Conservation (phyloP, 176 grass and related monocot species). For the Elaeis guineensis region DNA sequence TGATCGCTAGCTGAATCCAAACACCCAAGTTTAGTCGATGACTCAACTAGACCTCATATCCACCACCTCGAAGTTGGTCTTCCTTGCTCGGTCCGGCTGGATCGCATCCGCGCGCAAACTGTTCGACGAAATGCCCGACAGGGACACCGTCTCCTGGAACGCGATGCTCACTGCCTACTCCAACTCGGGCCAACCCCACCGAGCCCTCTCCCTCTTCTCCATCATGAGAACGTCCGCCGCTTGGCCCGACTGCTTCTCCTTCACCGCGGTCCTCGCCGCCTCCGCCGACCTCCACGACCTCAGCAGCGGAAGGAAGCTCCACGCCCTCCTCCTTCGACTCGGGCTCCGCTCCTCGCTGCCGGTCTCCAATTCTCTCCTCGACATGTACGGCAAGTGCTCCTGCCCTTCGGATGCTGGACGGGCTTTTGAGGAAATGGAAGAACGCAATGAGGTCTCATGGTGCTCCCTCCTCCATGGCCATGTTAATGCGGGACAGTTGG, state of each 20-base stretch:
- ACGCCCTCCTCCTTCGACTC: conserved; percentile 38
- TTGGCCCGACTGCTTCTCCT: conserved; percentile 37
- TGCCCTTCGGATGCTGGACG: conserved; percentile 22
- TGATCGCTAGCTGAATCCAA: no score
- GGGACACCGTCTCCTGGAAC: conserved; percentile 57
- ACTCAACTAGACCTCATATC: conserved; percentile 23
- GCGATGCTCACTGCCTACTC: conserved; percentile 63
- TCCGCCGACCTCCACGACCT: conserved; percentile 17
- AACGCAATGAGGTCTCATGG: conserved; percentile 47
- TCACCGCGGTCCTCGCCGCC: conserved; percentile 39
- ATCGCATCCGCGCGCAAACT: conserved; percentile 31
- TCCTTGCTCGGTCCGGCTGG: conserved; percentile 25
- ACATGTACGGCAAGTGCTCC: conserved; percentile 54
- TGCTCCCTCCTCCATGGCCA: conserved; percentile 50
- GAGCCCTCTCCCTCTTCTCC: conserved; percentile 37
- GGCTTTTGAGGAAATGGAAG: conserved; percentile 43
- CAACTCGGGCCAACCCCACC: conserved; percentile 24
- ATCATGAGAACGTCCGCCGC: conserved; percentile 1
- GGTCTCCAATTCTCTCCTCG: conserved; percentile 50
- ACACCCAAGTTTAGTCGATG: no score
- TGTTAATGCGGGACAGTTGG: conserved; percentile 4
- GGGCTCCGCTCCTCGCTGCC: conserved; percentile 38
- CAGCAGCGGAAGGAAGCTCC: conserved; percentile 30
- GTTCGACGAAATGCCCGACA: conserved; percentile 51
- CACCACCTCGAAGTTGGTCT: conserved; percentile 42